These are phyloP conservation scores for Pterocarpus santalinus DNA, from an alignment of 306 rosid species.

Conservation along the genomic window DNA sequence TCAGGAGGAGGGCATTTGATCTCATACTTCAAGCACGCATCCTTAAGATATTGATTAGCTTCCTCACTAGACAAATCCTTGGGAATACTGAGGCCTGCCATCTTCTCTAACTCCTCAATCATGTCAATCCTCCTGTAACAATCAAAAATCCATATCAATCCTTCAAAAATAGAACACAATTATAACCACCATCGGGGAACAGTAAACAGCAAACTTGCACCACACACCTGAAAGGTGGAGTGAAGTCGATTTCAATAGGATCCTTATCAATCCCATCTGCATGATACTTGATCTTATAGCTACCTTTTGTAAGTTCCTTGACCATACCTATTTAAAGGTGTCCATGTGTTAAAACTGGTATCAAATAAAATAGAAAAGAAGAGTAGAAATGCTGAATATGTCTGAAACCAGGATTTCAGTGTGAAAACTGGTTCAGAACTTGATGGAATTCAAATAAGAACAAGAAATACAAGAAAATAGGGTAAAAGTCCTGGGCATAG, in stretches of 20 bases:
- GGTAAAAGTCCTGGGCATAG: too few relatives aligned
- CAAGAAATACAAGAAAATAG: too few relatives aligned
- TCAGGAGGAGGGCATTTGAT: conserved; percentile 91
- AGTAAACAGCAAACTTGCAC: neutral
- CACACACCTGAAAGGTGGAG: conserved; percentile 77
- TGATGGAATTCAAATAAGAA: too few relatives aligned
- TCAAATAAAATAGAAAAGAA: too few relatives aligned
- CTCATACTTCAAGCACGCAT: conserved; percentile 74
- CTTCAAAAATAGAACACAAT: neutral
- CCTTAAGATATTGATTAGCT: conserved; percentile 79
- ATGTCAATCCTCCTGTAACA: conserved; percentile 87
- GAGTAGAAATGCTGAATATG: too few relatives aligned
- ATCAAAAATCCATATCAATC: too few relatives aligned
- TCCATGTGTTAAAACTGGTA: too few relatives aligned
- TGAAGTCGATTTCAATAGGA: conserved; percentile 78
- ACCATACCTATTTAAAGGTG: conserved; percentile 73
- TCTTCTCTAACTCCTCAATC: conserved; percentile 84
- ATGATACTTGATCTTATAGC: conserved; percentile 82
- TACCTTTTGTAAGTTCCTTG: conserved; percentile 82
- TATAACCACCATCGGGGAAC: neutral
- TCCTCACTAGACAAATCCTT: conserved; percentile 80
- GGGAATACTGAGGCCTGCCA: conserved; percentile 82
- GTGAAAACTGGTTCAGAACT: too few relatives aligned
- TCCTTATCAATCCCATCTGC: conserved; percentile 79
- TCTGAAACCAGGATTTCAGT: too few relatives aligned